Evolutionary conservation across 305 asterid genomes (phyloP), one percentile per base, ranked within the genome.

Genomic region (Stenogyne calaminthoides): DNA sequence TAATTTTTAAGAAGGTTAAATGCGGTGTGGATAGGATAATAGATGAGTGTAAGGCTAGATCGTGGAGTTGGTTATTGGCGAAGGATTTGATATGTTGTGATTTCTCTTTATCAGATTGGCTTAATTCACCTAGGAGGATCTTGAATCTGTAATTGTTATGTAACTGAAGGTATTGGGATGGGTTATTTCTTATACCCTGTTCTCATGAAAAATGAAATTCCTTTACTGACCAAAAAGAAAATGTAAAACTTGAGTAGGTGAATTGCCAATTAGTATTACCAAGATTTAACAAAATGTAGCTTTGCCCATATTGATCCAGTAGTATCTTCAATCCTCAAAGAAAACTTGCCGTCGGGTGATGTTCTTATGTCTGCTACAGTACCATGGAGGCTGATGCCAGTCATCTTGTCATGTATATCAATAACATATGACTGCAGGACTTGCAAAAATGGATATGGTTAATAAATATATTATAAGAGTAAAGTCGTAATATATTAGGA

Each of bases 381-480:
- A 57, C 94, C 98, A 72, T 89, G 88, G 81, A 95, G 92, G 84
- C 98, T 88, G 78, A 90, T 82, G 79, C 97, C 86, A 67, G 89
- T 86, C 99, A 90, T 95, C 91, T 92, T 95, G 88, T 88, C 96
- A 69, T 76, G 93, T 71, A 95, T 77, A 84, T 90, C 98, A 78
- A 72, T 83, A 62, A 95, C 85, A 80, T 82, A 90, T 44, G 96
- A 84, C 99, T 95, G 97, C 89, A 92, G 69, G 75, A 85, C 87
- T 88, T 89, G 60, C 78, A 82, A 84, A 71, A 58, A 54, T 75
- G 84, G 76, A 81, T 76, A 80, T 79, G 72, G 58, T 84, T 70
- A 83, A 81, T 69, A 69, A 78, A 56, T 55, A 60, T 14, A 27
- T 46, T 19, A 47, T 47, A 51, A 14, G 19, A 69, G 46, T 14